A percentile compares a stretch with the other conserved stretches of the same genome.
Conservation (phyloP, 345 rosid species). For the Linum usitatissimum region DNA sequence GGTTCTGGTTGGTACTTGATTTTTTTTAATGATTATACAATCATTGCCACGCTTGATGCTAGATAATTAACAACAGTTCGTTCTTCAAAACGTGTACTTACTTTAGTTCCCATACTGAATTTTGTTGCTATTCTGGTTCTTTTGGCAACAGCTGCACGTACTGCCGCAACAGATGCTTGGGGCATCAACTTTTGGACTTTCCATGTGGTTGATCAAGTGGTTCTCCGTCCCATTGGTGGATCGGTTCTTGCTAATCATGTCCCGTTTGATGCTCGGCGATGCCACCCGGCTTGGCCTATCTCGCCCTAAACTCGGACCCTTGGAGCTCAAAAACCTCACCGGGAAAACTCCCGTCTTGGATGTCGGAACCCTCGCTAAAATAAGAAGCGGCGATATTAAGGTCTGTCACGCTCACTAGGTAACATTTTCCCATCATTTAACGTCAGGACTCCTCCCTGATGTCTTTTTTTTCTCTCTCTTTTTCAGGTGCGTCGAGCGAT, state of each 20-base stretch:
- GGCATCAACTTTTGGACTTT: constrained; percentile 61
- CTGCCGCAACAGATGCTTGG: constrained; percentile 85
- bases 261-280: constrained; percentile 50
- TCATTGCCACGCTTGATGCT: too few species aligned
- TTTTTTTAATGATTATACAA: too few species aligned
- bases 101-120: too few species aligned
- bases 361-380: constrained; percentile 58
- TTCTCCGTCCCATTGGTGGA: constrained; percentile 56
- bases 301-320: constrained; percentile 70
- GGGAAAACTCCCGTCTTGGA: constrained; percentile 94
- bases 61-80: too few species aligned
- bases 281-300: constrained; percentile 45
- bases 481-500: constrained; percentile 49
- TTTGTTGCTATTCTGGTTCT: too few species aligned
- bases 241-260: constrained; percentile 39
- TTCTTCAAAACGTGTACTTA: too few species aligned
- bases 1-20: too few species aligned
- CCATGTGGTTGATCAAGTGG: constrained; percentile 77
- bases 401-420: constrained; percentile 23
- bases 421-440: too few species aligned
- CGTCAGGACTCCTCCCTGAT: too few species aligned
- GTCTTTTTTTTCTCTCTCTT: neutral
- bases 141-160: constrained; percentile 55
- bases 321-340: constrained; percentile 44
- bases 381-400: constrained; percentile 65